Percentiles rank a stretch among this genome's conserved stretches.
phyloP scores from a whole-genome alignment of 2,329 filamentous ascomycete species.

The Neofusicoccum sp. region DNA sequence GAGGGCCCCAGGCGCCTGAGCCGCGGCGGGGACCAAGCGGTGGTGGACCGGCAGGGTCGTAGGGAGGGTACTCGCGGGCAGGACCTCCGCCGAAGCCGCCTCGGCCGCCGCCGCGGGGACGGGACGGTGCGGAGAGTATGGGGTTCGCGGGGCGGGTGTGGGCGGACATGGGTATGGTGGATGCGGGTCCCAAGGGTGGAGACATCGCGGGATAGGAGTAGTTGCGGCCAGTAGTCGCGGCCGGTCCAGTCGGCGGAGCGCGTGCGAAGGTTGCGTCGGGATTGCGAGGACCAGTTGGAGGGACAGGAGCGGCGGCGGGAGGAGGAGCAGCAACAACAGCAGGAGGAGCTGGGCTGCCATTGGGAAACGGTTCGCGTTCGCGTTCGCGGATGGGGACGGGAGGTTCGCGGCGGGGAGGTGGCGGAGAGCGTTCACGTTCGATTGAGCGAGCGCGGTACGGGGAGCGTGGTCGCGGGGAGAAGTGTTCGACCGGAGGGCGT shows the following conservation, averaged over 20 bases:
- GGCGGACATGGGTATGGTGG: constrained; percentile 30
- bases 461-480: constrained; percentile 29
- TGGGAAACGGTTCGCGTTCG: constrained; percentile 22
- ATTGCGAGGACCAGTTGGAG: constrained; percentile 40
- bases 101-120: constrained; percentile 40
- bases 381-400: constrained; percentile 30
- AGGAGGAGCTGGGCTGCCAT: constrained; percentile 25
- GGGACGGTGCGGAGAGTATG: constrained; percentile 39
- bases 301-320: constrained; percentile 27
- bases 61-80: constrained; percentile 26
- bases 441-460: constrained; percentile 26
- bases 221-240: constrained; percentile 26
- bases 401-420: constrained; percentile 3
- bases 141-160: constrained; percentile 35
- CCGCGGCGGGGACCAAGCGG: constrained; percentile 34
- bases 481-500: constrained; percentile 29
- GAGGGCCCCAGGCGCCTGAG: constrained; percentile 31
- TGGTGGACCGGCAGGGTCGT: constrained; percentile 34
- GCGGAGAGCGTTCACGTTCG: constrained; percentile 24
- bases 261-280: constrained; percentile 31
- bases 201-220: constrained; percentile 34
- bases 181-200: constrained; percentile 38
- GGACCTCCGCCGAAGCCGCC: constrained; percentile 33
- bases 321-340: too few species aligned
- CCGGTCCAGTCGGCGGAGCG: constrained; percentile 40